A percentile compares a stretch with the other conserved stretches of the same genome.
These are phyloP conservation scores for Thuja plicata DNA, from an alignment of 83 land plant genomes.

Conservation along the genomic window DNA sequence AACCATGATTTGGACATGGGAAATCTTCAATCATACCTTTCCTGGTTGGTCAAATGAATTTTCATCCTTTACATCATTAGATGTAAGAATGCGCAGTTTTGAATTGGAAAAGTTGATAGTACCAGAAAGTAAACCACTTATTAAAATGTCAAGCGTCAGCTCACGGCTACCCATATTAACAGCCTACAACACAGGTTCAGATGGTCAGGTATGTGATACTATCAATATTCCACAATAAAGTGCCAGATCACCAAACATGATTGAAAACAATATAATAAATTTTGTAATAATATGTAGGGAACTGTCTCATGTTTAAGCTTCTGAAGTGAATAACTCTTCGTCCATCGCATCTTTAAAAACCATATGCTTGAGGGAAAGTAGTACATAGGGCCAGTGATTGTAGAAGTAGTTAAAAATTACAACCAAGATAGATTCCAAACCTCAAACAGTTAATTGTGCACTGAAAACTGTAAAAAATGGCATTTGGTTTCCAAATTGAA, in stretches of 20 bases:
- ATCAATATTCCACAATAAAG: background rate
- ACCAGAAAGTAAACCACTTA: conserved; percentile 32
- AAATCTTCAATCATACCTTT: conserved; percentile 30
- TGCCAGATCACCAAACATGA: background rate
- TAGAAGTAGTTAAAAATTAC: background rate
- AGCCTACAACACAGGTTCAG: conserved; percentile 34
- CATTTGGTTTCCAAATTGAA: background rate
- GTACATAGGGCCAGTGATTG: background rate
- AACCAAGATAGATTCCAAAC: background rate
- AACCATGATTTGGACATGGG: background rate
- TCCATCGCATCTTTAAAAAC: background rate
- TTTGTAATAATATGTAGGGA: background rate
- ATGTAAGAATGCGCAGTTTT: conserved; percentile 33
- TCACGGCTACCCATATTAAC: conserved; percentile 39
- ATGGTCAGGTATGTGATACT: background rate
- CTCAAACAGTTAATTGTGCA: background rate
- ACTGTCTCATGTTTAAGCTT: background rate
- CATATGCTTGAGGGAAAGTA: background rate
- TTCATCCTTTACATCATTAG: conserved; percentile 56
- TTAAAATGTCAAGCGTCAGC: conserved; percentile 32
- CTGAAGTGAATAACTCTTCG: background rate
- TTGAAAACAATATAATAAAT: background rate
- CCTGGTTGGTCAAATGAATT: conserved; percentile 52
- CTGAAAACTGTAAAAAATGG: background rate
- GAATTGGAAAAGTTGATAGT: conserved; percentile 22